phyloP scores from a whole-genome alignment of 2,329 filamentous ascomycete species.

The Colletotrichum sp. region DNA sequence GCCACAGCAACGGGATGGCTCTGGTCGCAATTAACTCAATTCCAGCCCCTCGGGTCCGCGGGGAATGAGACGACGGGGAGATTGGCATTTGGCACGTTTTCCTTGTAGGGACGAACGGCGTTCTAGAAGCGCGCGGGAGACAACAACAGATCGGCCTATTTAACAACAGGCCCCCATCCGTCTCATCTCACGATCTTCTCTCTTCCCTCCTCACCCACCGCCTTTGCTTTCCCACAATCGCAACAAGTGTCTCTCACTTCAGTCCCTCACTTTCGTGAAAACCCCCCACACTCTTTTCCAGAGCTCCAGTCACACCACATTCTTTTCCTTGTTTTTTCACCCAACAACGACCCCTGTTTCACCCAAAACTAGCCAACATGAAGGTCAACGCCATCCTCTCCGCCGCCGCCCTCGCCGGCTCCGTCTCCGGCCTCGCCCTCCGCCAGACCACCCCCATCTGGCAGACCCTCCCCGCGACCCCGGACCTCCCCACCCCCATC shows the following conservation, averaged over 20 bases:
- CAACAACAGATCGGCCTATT: not conserved
- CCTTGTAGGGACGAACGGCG: not conserved
- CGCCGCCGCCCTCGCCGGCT: not conserved
- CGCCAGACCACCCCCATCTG: constrained; percentile 31
- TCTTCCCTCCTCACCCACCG: not conserved
- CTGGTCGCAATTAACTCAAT: not conserved
- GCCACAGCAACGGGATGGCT: not conserved
- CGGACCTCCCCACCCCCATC: constrained; percentile 39
- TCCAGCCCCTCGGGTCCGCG: constrained; percentile 3
- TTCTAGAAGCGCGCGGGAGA: not conserved
- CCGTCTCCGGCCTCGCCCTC: constrained; percentile 25
- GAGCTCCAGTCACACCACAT: not conserved
- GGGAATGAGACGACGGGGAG: not conserved
- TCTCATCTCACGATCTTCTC: not conserved
- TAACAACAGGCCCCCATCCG: not conserved
- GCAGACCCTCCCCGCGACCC: constrained; percentile 41
- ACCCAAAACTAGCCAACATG: not conserved
- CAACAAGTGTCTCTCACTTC: not conserved
- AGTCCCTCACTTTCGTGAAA: not conserved
- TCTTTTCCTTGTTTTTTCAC: not conserved
- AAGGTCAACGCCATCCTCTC: constrained; percentile 6
- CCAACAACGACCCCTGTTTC: not conserved
- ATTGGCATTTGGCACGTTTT: not conserved
- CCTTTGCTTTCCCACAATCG: not conserved
- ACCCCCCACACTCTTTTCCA: not conserved